Evolutionary conservation across 306 rosid genomes (phyloP).

Genomic region (Arachis stenosperma): DNA sequence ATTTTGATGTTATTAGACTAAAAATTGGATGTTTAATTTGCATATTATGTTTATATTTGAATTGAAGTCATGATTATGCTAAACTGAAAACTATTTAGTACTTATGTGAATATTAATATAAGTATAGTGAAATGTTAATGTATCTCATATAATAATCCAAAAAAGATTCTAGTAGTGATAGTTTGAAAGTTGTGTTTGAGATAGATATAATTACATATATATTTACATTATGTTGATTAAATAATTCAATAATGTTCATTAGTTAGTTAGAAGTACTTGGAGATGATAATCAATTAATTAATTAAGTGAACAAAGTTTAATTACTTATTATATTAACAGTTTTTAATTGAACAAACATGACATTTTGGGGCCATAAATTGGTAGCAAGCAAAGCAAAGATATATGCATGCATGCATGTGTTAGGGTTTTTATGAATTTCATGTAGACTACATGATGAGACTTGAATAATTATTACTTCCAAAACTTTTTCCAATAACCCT

Average conservation of each 20-base stretch:
- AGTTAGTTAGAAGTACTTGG: not conserved
- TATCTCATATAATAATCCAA: no score
- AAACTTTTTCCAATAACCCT: conserved; percentile 28
- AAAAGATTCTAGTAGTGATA: not conserved
- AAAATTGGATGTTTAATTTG: no score
- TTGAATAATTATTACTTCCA: conserved; percentile 46
- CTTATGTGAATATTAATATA: no score
- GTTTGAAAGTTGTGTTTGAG: not conserved
- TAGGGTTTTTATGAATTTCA: conserved; percentile 51
- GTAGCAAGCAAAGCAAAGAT: conserved; percentile 29
- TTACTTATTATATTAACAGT: not conserved
- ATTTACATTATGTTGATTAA: not conserved
- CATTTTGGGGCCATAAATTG: conserved; percentile 40
- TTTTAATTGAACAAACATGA: conserved; percentile 28
- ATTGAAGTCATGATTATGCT: no score
- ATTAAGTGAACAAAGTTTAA: conserved; percentile 2
- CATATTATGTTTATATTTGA: no score
- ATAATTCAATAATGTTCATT: not conserved
- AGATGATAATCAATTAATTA: not conserved
- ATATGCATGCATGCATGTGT: conserved; percentile 33
- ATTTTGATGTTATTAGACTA: no score
- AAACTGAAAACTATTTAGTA: no score
- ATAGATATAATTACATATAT: not conserved
- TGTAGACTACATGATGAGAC: conserved; percentile 47
- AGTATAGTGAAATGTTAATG: no score